phyloP scores from a whole-genome alignment of 2,329 filamentous ascomycete genomes.

The Leptographium radiaticola region DNA sequence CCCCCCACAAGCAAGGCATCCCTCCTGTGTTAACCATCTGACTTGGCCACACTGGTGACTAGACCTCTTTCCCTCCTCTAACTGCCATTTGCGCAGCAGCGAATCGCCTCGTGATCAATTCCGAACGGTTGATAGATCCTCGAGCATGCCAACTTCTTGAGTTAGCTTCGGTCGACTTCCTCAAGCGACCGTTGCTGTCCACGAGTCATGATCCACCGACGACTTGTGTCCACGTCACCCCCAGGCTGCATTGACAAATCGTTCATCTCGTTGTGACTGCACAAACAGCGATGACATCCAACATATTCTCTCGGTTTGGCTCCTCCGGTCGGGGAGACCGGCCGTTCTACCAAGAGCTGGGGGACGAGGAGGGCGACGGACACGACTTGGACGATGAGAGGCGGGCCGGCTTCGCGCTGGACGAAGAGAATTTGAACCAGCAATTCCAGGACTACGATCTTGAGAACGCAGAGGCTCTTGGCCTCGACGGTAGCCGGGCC shows the following conservation, averaged over 20 bases:
- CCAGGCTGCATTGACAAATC: neutral
- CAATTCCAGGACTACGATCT: constrained; percentile 37
- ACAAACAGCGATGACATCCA: constrained; percentile 27
- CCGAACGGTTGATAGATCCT: neutral
- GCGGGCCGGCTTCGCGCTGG: constrained; percentile 28
- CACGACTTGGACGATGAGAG: constrained; percentile 27
- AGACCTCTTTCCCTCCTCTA: no score
- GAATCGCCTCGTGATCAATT: no score
- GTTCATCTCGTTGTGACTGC: neutral
- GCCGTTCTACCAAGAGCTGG: constrained; percentile 39
- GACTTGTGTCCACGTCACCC: neutral
- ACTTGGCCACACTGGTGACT: neutral
- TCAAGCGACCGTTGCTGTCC: neutral
- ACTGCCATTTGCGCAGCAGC: no score
- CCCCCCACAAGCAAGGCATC: constrained; percentile 5
- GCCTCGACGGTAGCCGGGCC: constrained; percentile 31
- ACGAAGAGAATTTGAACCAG: constrained; percentile 40
- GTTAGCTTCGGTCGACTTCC: neutral
- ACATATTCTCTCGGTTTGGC: constrained; percentile 32
- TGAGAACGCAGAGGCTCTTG: constrained; percentile 27
- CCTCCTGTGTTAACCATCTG: constrained; percentile 3
- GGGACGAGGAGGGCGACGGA: constrained; percentile 21
- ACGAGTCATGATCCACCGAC: neutral
- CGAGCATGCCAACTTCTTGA: constrained; percentile 2
- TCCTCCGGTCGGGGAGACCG: constrained; percentile 21